A percentile compares a stretch with the other conserved stretches of the same genome.
Conservation (phyloP, 2,329 filamentous ascomycete species). For the Calonectria pseudoreteaudii region DNA sequence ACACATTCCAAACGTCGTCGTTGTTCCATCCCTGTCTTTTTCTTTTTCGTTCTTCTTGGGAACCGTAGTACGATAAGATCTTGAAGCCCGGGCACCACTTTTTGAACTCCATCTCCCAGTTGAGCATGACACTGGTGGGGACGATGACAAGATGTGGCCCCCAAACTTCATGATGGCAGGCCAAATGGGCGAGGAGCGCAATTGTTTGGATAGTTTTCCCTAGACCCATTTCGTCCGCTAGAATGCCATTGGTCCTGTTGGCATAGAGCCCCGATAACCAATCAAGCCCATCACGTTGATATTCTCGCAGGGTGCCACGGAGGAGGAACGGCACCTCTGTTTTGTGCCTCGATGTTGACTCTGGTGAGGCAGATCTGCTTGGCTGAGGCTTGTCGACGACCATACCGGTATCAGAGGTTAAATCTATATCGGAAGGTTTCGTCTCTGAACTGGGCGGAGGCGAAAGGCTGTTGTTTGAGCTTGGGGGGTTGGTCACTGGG, state of each 20-base stretch:
- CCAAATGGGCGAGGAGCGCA: constrained; percentile 89
- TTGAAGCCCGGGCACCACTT: constrained; percentile 99
- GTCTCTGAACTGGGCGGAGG: constrained; percentile 61
- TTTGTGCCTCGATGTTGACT: constrained; percentile 58
- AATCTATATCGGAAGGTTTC: constrained; percentile 63
- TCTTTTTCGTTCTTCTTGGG: constrained; percentile 88
- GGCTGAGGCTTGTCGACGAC: constrained; percentile 42
- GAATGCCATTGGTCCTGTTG: constrained; percentile 93
- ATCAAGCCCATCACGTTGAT: constrained; percentile 96
- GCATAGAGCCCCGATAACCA: constrained; percentile 95
- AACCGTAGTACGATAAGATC: constrained; percentile 96
- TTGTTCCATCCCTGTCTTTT: constrained; percentile 96
- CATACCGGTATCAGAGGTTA: constrained; percentile 52
- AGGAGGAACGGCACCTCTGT: constrained; percentile 85
- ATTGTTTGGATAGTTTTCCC: constrained; percentile 99
- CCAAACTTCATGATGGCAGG: constrained; percentile 91
- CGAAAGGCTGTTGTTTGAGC: constrained; percentile 59
- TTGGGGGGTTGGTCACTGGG: constrained; percentile 55
- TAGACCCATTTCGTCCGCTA: constrained; percentile 98
- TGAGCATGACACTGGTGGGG: constrained; percentile 97
- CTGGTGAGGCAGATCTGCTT: constrained; percentile 51
- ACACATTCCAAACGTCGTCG: constrained; percentile 94
- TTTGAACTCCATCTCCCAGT: constrained; percentile 99
- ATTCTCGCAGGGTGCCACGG: constrained; percentile 90
- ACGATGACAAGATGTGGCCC: constrained; percentile 96